Percentiles rank a stretch among this genome's conserved stretches.
These are phyloP conservation scores for Saccharomyces pastorianus DNA, from an alignment of 1,139 yeast species.

Conservation along the genomic window DNA sequence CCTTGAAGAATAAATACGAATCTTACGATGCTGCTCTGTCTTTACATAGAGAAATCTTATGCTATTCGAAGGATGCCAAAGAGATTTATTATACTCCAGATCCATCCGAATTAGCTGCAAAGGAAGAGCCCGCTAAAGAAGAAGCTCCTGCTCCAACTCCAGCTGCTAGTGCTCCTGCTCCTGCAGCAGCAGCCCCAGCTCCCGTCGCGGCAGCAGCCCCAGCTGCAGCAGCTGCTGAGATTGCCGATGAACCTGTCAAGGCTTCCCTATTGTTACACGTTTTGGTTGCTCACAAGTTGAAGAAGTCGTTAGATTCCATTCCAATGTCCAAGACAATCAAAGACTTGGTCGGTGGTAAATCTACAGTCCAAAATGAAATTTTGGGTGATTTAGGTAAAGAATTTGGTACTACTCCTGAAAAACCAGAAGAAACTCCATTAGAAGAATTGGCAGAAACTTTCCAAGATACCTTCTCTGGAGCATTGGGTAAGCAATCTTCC, in stretches of 20 bases:
- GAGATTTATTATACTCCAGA: conserved; percentile 95
- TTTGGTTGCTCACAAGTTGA: conserved; percentile 89
- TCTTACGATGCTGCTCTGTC: conserved; percentile 96
- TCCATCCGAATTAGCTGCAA: conserved; percentile 37
- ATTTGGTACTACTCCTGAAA: conserved; percentile 95
- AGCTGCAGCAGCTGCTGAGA: conserved; percentile 61
- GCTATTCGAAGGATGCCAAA: conserved; percentile 91
- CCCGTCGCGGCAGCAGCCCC: conserved; percentile 46
- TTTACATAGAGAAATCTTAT: conserved; percentile 89
- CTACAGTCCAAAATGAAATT: conserved; percentile 96
- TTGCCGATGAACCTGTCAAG: conserved; percentile 83
- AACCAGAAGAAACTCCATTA: conserved; percentile 96
- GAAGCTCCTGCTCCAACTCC: conserved; percentile 35
- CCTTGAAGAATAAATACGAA: conserved; percentile 92
- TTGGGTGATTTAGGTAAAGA: conserved; percentile 97
- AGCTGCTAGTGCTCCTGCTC: conserved; percentile 37
- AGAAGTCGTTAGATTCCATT: conserved; percentile 77
- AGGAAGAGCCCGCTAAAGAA: conserved; percentile 35
- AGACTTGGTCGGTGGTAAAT: conserved; percentile 95
- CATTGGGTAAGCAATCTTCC: conserved; percentile 86
- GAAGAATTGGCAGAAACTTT: conserved; percentile 91
- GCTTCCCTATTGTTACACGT: conserved; percentile 80
- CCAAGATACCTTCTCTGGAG: conserved; percentile 84
- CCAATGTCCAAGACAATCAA: conserved; percentile 90
- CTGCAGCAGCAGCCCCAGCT: conserved; percentile 41